Evolutionary conservation across 1,284 basidiomycete genomes (phyloP), one percentile per base, ranked within the genome.

Genomic region (Tilletia horrida): DNA sequence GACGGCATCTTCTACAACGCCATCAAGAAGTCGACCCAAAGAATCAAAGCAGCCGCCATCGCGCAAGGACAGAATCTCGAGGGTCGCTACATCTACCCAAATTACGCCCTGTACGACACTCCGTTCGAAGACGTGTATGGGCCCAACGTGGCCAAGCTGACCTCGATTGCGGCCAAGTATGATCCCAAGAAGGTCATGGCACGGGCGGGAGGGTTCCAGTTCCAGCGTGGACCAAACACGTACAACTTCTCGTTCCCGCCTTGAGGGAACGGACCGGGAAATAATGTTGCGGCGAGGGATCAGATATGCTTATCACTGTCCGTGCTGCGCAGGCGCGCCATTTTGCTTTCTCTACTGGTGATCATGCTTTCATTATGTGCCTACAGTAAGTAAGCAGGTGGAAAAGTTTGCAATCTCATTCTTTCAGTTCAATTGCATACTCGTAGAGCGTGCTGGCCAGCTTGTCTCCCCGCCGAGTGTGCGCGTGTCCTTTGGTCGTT

Each of bases 21-120:
- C 29, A 59, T 59, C 55, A 25, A 29, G 14, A 2, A 14, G 13
- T 59, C 55, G 29, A 59, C 55, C 13, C 18, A 59, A 16, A 31
- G 35, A 29, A 59, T 59, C 29, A 25, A 29, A 3, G 27, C 27
- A 8, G 55, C 55, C 7, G 55, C 55, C 27, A 31, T 59, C 14
- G 55, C 55, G 11, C 55, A 59, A 21, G 55, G 55, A 13, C 55
- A 59, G 55, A 35, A 40, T 3, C 31, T 59, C 16, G 27, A 31
- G 11, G 55, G 31, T 1, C 55, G 23, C 27, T 59, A 59, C 31
- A 1, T 35, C 6, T 59, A 59, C 55, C 55, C 55, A 13, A 59
- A 59, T 27, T 59, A 59, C 18, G 55, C 31, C 16, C 55, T 59
- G 55, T 59, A 59, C 55, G 55, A 59, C 27, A 35, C 55, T 16